Base-by-base conservation (phyloP, 805 yeast genomes). In the Metschnikowia corniflorae region DNA sequence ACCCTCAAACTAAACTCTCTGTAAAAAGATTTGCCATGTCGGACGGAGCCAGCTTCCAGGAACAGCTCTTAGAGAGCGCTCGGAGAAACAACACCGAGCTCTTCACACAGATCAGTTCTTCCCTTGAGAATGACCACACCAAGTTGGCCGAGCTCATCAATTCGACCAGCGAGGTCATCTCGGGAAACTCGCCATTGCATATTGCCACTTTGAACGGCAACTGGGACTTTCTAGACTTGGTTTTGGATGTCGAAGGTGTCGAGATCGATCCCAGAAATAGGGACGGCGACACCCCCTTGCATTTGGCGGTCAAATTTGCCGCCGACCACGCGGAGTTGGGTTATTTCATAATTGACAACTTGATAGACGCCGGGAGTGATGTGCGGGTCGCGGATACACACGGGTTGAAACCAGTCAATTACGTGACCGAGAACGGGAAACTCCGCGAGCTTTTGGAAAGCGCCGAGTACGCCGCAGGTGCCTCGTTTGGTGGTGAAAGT, bases 301-400 rank as follows among this genome's bases (percentile, higher is more conserved):
- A 91, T 60, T 64, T 75, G 43, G 94, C 96, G 5, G 95, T 82
- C 9, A 75, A 74, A 43, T 91, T 84, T 58, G 71, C 89, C 10
- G 67, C 69, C 30, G 80, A 78, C 17, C 96, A 91, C 54, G 86
- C 93, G 0, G 96, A 86, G 42, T 88, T 83, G 58, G 96, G 95
- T 1, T 65, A 71, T 16, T 86, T 80, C 48, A 69, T 88, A 22
- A 77, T 81, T 9, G 95, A 86, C 52, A 83, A 82, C 56, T 72
- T 93, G 44, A 66, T 93, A 26, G 96, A 89, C 52, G 95, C 94
- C 19, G 97, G 98, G 3, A 81, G 93, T 2, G 93, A 89, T 60
- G 86, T 94, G 2, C 69, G 64, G 33, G 53, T 63, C 26, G 48
- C 47, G 16, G 69, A 67, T 46, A 52, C 42, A 17, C 67, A 70